Evolutionary conservation across 148 eudicot genomes (phyloP), one percentile per base, ranked within the genome.

Genomic region (Diospyros lotus): DNA sequence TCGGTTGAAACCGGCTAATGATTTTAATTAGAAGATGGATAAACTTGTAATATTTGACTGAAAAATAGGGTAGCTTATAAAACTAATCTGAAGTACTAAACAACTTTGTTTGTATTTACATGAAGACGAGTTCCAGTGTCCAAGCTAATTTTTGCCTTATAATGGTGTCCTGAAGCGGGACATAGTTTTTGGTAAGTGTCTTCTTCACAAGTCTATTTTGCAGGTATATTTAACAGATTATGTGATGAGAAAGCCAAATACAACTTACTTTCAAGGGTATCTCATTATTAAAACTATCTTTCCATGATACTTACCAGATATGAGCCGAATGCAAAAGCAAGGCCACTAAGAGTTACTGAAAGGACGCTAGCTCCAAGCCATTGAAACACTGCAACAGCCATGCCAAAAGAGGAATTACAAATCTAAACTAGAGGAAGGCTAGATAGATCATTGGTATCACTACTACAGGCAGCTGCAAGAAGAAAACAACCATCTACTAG

Each of bases 351-450:
- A 68, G 69, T 45, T 42, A 73, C 43, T 12, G 73, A 41, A 59
- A 73, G 18, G 73, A 38, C 73, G 68, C 61, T 77, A 8, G 4
- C 56, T 59, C 80, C 80, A 63, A 71, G 60, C 40, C 51, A 28
- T 48, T 73, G 52, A 12, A 73, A 11, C 81, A 67, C 77, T 67
- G 72, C 40, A 45, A 56, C 46, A 54, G 48, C 38, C n/a, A 74
- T 2, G 41, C 4, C 59, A 56, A 50, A 41, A 14, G 53, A 2
- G 6, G 59, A 39, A 42, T 28, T 28, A 28, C 28, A 28, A 28
- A 28, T 28, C 28, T 28, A 28, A 28, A 14, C 58, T 44, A 13
- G 64, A 44, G 28, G 28, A 71, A 63, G 73, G 61, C 18, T 66
- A 58, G 18, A 15, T 6, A 76, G 9, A 56, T 12, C 7, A 55